Conservation (phyloP, 495 filamentous ascomycete genomes). For the Aspergillus cavernicola region DNA sequence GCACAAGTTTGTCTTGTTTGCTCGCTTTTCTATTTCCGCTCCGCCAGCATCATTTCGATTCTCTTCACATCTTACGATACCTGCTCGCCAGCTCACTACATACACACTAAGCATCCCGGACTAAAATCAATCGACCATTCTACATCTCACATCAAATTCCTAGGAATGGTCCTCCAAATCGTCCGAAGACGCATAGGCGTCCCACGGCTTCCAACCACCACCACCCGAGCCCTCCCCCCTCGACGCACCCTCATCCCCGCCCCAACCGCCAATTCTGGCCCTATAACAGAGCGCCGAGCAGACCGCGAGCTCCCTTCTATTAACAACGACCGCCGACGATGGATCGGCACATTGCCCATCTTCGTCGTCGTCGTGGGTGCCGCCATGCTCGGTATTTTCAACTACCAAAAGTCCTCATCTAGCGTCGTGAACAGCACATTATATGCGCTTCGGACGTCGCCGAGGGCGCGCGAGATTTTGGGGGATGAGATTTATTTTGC, state of each 20-base stretch:
- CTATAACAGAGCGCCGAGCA: slow-evolving; percentile 72
- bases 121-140: background rate
- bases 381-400: slow-evolving; percentile 84
- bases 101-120: background rate
- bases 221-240: slow-evolving; percentile 12
- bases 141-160: background rate
- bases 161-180: slow-evolving; percentile 15
- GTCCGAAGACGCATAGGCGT: slow-evolving; percentile 19
- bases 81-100: background rate
- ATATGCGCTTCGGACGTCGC: slow-evolving; percentile 82
- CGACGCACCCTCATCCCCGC: slow-evolving; percentile 48
- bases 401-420: slow-evolving; percentile 89
- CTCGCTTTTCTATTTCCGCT: background rate
- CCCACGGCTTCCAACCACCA: slow-evolving; percentile 10
- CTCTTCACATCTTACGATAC: background rate
- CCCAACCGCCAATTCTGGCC: slow-evolving; percentile 51
- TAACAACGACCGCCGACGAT: slow-evolving; percentile 31
- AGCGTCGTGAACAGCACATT: slow-evolving; percentile 80
- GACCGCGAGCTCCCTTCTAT: slow-evolving; percentile 71
- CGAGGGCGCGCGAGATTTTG: slow-evolving; percentile 65
- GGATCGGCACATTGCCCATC: slow-evolving; percentile 53
- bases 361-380: slow-evolving; percentile 57
- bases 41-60: slow-evolving; percentile 1
- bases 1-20: slow-evolving; percentile 37
- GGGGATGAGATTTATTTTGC: slow-evolving; percentile 94